phyloP scores from a whole-genome alignment of 1,284 basidiomycete genomes.

The Heterobasidion irregulare region DNA sequence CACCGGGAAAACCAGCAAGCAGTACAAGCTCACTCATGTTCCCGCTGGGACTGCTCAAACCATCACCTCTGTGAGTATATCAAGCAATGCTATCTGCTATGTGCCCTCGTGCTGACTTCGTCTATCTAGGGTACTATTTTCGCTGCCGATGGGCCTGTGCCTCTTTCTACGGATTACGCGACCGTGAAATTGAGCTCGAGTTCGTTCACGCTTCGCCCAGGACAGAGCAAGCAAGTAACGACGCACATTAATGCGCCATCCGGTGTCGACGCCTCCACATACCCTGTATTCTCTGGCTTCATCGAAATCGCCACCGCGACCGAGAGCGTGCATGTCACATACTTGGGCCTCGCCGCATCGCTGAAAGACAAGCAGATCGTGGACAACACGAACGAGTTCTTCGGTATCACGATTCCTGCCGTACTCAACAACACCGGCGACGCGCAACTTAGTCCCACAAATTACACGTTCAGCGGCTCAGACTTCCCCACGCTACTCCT shows the following conservation, averaged over 20 bases:
- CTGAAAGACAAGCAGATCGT: constrained; percentile 40
- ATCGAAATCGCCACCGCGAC: constrained; percentile 36
- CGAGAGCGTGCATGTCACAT: constrained; percentile 40
- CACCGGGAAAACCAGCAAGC: no score
- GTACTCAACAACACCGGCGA: constrained; percentile 32
- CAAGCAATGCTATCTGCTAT: no score
- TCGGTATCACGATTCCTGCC: constrained; percentile 33
- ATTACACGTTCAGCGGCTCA: constrained; percentile 42
- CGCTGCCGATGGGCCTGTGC: no score
- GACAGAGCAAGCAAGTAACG: constrained; percentile 19
- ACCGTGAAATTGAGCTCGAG: constrained; percentile 29
- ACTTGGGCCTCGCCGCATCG: constrained; percentile 38
- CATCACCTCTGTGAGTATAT: no score
- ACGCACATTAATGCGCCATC: constrained; percentile 32
- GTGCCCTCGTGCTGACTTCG: no score
- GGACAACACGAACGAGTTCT: constrained; percentile 39
- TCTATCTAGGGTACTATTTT: no score
- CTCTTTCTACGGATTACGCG: no score
- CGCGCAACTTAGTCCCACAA: constrained; percentile 27
- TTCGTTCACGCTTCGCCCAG: constrained; percentile 25
- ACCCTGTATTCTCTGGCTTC: constrained; percentile 56
- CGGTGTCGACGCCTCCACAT: constrained; percentile 33
- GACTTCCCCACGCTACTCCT: constrained; percentile 37
- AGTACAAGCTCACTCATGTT: no score
- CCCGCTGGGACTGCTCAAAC: no score